Percentiles rank a stretch among this genome's conserved stretches.
Evolutionary conservation across 345 rosid species (phyloP).

Genomic region (Sapria himalayana): DNA sequence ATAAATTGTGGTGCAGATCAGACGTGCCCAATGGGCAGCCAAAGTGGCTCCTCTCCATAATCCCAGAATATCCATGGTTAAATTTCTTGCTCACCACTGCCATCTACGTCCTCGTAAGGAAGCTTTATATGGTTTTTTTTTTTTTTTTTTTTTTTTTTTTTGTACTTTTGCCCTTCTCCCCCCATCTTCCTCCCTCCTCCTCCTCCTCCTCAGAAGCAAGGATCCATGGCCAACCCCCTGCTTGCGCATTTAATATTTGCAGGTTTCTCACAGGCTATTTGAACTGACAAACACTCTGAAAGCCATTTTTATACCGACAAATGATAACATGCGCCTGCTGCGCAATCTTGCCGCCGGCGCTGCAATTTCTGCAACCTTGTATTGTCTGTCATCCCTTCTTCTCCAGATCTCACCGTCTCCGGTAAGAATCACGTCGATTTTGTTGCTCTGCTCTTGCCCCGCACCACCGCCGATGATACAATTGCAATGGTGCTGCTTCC

Average conservation of each 20-base stretch:
- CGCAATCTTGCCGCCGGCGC: conserved; percentile 44
- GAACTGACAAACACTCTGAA: conserved; percentile 62
- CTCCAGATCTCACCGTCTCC: conserved; percentile 52
- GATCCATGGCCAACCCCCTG: no score
- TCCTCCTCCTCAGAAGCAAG: background rate
- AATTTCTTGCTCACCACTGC: conserved; percentile 94
- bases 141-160: background rate
- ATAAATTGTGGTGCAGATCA: conserved; percentile 40
- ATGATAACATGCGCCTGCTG: conserved; percentile 44
- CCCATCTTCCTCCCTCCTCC: conserved; percentile 1
- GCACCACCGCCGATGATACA: no score
- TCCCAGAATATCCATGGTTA: conserved; percentile 79
- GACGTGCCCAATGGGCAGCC: conserved; percentile 84
- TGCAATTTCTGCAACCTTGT: conserved; percentile 33
- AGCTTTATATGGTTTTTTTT: no score
- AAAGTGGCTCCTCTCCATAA: conserved; percentile 82
- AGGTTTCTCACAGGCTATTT: conserved; percentile 74
- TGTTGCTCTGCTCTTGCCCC: background rate
- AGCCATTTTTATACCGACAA: conserved; percentile 51
- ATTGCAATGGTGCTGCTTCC: no score
- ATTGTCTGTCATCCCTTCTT: conserved; percentile 41
- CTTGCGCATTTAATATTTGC: no score
- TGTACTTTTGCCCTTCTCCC: background rate
- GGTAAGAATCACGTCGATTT: conserved; percentile 37
- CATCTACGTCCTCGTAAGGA: conserved; percentile 56